A percentile compares a stretch with the other conserved stretches of the same genome.
Evolutionary conservation across 2,329 filamentous ascomycete genomes (phyloP).

Genomic region (Pseudogymnoascus sp.): DNA sequence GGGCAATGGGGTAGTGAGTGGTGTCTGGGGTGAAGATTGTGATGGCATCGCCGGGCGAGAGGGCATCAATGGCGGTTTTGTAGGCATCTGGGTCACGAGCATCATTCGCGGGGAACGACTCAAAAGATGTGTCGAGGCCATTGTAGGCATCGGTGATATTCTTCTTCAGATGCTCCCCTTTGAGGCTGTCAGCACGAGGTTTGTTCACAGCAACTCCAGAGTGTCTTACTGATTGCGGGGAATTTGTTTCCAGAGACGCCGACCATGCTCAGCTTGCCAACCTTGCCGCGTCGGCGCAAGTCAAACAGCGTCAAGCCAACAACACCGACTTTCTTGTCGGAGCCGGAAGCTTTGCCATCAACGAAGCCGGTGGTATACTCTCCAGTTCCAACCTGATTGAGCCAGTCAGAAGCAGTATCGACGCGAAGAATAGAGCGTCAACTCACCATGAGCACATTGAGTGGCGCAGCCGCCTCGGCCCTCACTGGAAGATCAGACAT

Average conservation of each 20-base stretch:
- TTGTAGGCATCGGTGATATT: constrained; percentile 90
- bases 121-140: constrained; percentile 76
- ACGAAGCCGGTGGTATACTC: constrained; percentile 97
- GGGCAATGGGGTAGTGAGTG: constrained; percentile 84
- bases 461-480: constrained; percentile 14
- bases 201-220: neutral
- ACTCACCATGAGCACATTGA: constrained; percentile 29
- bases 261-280: constrained; percentile 79
- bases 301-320: constrained; percentile 88
- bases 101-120: constrained; percentile 72
- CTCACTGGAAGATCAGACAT: neutral
- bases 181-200: constrained; percentile 1
- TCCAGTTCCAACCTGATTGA: constrained; percentile 66
- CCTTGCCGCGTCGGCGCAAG: constrained; percentile 79
- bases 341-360: constrained; percentile 71
- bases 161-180: constrained; percentile 74
- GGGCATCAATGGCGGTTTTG: constrained; percentile 78
- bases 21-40: constrained; percentile 95
- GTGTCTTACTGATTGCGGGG: constrained; percentile 70
- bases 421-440: neutral
- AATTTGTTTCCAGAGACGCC: constrained; percentile 85
- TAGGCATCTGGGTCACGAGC: constrained; percentile 71
- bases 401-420: neutral
- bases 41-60: constrained; percentile 77
- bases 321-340: constrained; percentile 94